phyloP scores from a whole-genome alignment of 257 asterid genomes.

The Avicennia marina region DNA sequence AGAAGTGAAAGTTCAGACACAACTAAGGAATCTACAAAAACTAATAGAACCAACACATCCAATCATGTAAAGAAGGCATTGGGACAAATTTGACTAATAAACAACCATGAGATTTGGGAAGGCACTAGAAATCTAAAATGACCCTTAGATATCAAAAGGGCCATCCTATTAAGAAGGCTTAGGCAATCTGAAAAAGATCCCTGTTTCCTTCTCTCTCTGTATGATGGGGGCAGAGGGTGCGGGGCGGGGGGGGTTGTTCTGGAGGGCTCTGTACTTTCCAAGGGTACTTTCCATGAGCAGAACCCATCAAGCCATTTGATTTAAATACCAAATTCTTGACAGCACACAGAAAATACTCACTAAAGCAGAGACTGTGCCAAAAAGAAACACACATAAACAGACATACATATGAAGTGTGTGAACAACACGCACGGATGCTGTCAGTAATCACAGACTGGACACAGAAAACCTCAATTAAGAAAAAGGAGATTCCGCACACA shows the following conservation, averaged over 20 bases:
- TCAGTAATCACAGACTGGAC: slow-evolving; percentile 40
- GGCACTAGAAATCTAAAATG: no score
- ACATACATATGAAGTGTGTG: slow-evolving; percentile 19
- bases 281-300: no score
- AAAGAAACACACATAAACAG: no score
- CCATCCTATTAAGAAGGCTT: slow-evolving; percentile 30
- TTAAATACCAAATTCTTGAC: no score
- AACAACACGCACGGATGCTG: slow-evolving; percentile 18
- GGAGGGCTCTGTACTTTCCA: no score
- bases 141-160: slow-evolving; percentile 21
- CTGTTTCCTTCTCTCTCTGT: slow-evolving; percentile 21
- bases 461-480: no score
- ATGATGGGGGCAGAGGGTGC: slow-evolving; percentile 33
- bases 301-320: slow-evolving; percentile 28
- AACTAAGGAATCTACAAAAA: slow-evolving; percentile 30
- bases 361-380: no score
- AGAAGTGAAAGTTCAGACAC: slow-evolving; percentile 24
- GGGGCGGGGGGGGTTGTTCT: no score
- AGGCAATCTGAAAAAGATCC: slow-evolving; percentile 24
- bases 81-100: slow-evolving; percentile 12
- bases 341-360: no score
- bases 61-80: slow-evolving; percentile 4
- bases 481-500: slow-evolving; percentile 2
- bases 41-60: slow-evolving; percentile 25
- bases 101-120: slow-evolving; percentile 30